Evolutionary conservation across 2,329 filamentous ascomycete species (phyloP), one percentile per base, ranked within the genome.

Genomic region (Rachicladosporium sp.): DNA sequence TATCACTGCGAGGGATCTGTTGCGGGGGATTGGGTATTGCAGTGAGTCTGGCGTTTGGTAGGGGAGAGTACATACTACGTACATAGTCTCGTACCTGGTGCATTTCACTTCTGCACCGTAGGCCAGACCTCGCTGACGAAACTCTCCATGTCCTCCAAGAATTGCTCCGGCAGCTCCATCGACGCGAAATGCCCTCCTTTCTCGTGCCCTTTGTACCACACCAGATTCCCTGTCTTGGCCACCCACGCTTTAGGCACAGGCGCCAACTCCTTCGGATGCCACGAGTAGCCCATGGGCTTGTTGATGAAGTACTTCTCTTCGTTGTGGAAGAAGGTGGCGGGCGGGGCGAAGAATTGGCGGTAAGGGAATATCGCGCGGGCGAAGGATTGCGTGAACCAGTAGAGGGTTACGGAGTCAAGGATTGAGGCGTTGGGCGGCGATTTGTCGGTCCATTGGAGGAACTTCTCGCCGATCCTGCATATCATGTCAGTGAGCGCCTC

Each of bases 381-480:
- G 37, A 58, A 58, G 3, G 51, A 52, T 9, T 58, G 48, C 0
- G 71, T 73, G 42, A 75, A 58, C 72, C 73, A 77, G 49, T 74
- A 77, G 3, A 76, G 48, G 2, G 64, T 66, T 7, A 71, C 64
- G 5, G 60, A 54, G n/a, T 65, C 62, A 2, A 77, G 55, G 8
- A 76, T 69, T 0, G 57, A 47, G 15, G 54, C 43, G 5, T 69
- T 42, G 1, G 56, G 48, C 1, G 65, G 65, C n/a, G 53, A 50
- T 3, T 57, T 49, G 43, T 76, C 71, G 2, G 59, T 60, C 72
- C 71, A 77, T 4, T 65, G 66, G 0, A 72, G 54, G 41, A 71
- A 70, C 50, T 76, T 76, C 47, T 77, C 73, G 3, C 68, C 70
- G 21, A 76, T 63, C 67, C 74, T 52, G 37, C 11, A n/a, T 19